phyloP scores from a whole-genome alignment of 352 stramenopile genomes.

The Phytophthora hibernalis region DNA sequence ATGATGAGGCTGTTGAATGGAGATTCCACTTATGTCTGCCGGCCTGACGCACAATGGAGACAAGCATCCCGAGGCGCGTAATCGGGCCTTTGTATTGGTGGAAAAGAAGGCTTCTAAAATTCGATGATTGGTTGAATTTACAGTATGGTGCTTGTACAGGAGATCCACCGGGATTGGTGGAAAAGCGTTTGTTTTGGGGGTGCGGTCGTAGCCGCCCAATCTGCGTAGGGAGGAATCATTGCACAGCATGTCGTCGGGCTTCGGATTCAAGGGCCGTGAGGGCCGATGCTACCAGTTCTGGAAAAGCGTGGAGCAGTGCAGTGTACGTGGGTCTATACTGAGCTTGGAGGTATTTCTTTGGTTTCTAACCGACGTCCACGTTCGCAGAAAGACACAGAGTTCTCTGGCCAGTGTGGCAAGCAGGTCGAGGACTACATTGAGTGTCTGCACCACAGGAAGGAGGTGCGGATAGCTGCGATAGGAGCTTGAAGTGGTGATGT shows the following conservation, averaged over 20 bases:
- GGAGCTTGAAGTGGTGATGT: background rate
- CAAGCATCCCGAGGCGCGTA: background rate
- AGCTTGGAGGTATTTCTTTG: background rate
- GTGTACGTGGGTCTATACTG: conserved; percentile 80
- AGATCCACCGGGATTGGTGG: background rate
- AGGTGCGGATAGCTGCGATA: conserved; percentile 56
- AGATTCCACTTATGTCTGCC: conserved; percentile 20
- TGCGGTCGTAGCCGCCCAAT: conserved; percentile 26
- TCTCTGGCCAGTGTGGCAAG: conserved; percentile 81
- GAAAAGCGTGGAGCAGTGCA: conserved; percentile 94
- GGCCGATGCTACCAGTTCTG: conserved; percentile 95
- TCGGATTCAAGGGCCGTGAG: conserved; percentile 92
- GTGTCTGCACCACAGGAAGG: conserved; percentile 96
- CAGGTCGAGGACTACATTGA: conserved; percentile 96
- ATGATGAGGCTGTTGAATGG: background rate
- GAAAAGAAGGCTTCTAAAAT: background rate
- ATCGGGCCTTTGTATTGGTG: background rate
- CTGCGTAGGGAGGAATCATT: conserved; percentile 15
- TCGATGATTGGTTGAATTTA: background rate
- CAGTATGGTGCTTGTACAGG: background rate
- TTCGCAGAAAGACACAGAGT: conserved; percentile 82
- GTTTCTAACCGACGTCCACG: conserved; percentile 22
- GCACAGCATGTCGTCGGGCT: conserved; percentile 92
- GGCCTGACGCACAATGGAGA: no score
- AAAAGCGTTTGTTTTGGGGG: conserved; percentile 3